Base-by-base conservation (phyloP, 139 green algal genomes). In the Pseudopediastrum boryanum region DNA sequence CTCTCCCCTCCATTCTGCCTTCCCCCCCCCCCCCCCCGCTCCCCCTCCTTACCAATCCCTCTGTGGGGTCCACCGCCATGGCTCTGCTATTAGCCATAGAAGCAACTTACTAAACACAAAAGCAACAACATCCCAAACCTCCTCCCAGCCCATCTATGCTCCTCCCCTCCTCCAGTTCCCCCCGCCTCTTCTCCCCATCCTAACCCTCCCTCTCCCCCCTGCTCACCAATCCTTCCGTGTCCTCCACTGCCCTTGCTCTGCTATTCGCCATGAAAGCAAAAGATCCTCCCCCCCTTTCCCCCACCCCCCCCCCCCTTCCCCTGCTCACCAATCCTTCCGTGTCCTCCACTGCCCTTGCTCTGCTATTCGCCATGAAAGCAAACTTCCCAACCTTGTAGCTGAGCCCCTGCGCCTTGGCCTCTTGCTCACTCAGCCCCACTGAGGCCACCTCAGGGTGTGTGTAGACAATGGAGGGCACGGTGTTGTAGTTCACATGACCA, bases 401-500 rank as follows among this genome's bases (percentile, higher is more conserved):
- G 9, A 82, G 42, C 88, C 94, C n/a, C 78, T 74, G 16, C 43
- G 80, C 74, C 82, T 93, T 93, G 33, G 83, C 81, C 84, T 97
- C 80, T 46, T 94, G 90, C 81, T 96, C 91, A 7, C 89, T 91
- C 61, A 89, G 84, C 10, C 91, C 91, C 27, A 94, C 87, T 48
- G 54, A 88, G 0, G 90, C 91, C 1, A 94, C 91, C 85, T 98
- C 95, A 3, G 95, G 95, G 75, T 92, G 89, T 0, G 97, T 99
- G 90, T 99, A 99, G n/a, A 99, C 89, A 80, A 99, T 98, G 82
- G 77, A 88, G 1, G 97, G 97, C 38, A 99, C 93, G 2, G 92
- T 98, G 87, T 91, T 88, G 88, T 99, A 99, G 88, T 99, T 98
- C 6, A 99, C 96, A 78, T 99, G 95, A 21, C 96, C 96, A 10